Base-by-base conservation (phyloP, 106 monocot species). In the Posidonia australis region DNA sequence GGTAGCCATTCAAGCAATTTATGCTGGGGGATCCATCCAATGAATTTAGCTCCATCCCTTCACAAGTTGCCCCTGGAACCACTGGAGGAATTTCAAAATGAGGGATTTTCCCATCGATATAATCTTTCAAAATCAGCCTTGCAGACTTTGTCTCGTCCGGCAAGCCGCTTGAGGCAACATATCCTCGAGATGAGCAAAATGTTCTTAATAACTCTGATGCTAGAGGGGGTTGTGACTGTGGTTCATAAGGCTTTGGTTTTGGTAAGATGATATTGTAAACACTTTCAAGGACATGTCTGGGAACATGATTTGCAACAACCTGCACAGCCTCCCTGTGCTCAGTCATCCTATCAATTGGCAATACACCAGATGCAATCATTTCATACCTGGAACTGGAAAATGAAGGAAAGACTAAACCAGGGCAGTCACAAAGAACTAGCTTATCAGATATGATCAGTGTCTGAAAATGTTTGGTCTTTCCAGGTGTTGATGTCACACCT, bases 401-500 rank as follows among this genome's bases (percentile, higher is more conserved):
- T 5, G 94, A 96, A 57, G 94, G 94, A 59, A 96, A 96, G 12
- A 90, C 94, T 49, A 96, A 62, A 56, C 94, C 94, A 18, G 94
- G 94, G 61, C 94, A 96, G 54, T 96, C 94, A 66, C 94, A 96
- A 18, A 96, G 83, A n/a, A 87, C 69, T 24, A 96, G 82, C 72
- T 87, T 78, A 42, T 90, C 82, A 9, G 94, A 96, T 29, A 96
- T 90, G 14, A 90, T 86, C 43, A 96, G 69, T 42, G 94, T 96
- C 67, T 96, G 94, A 65, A 96, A 96, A 72, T 96, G 94, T 63
- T 96, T 96, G 0, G 94, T 96, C 66, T 96, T 96, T 22, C 94
- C 94, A 51, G 94, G 94, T 27, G 94, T 96, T 3, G 90, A 90
- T 24, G 94, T 90, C 26, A 96, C 94, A 1, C 94, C 94, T 3